Evolutionary conservation across 1,139 yeast species (phyloP), one percentile per base, ranked within the genome.

Genomic region (Chernovozyma aurita): DNA sequence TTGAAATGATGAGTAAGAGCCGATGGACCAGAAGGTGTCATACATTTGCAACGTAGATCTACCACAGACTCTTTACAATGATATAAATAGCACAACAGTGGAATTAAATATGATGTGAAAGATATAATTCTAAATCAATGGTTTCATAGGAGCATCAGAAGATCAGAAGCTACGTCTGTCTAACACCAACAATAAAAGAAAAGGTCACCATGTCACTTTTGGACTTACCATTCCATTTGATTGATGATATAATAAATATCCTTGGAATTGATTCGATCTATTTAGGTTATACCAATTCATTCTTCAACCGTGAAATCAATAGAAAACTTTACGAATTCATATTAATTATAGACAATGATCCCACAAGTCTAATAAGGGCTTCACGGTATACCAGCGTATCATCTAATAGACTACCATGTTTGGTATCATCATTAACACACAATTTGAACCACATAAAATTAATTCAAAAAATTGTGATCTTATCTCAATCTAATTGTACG

Each of bases 401-500:
- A 18, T 43, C 41, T n/a, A 34, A 27, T 4, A 44, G 43, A 15
- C 33, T 57, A 21, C 24, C 36, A 4, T 27, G 16, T 18, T 54
- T 57, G 31, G 45, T 44, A 2, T 31, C 29, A 1, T 28, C 34
- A 8, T 40, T 57, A 25, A 35, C n/a, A 18, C 17, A 7, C 4
- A 11, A 38, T 18, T 32, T 39, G 3, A 32, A 31, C 24, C 54
- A 44, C 29, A 51, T 52, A 35, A 36, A 33, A 13, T 38, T 38
- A 28, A 47, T 57, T 14, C 27, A 42, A 20, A 37, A 42, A 22
- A 40, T 57, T 13, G 37, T 47, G 20, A 50, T 56, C 20, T 52
- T 49, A 27, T 37, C 53, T 6, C 59, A 56, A 34, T 48, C 57
- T 5, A 46, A 42, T 27, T 37, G 47, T 31, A 38, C 41, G 13